phyloP scores from a whole-genome alignment of 1,139 yeast genomes.

The Pichia sp. region DNA sequence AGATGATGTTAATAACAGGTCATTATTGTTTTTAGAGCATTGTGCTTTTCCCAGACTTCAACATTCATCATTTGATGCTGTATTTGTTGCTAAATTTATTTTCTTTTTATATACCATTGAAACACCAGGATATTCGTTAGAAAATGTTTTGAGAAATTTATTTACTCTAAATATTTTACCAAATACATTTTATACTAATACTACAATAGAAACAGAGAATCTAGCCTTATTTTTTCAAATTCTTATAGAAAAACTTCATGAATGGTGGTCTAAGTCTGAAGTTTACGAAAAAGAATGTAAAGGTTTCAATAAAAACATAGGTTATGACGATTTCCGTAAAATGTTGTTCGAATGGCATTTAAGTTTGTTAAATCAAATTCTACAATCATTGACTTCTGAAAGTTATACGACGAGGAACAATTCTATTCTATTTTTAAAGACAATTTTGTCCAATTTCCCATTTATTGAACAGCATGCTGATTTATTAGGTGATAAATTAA shows the following conservation, averaged over 20 bases:
- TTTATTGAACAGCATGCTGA: conserved; percentile 64
- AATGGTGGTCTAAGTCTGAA: conserved; percentile 36
- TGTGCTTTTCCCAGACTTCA: conserved; percentile 74
- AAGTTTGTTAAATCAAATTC: conserved; percentile 40
- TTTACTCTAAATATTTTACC: conserved; percentile 44
- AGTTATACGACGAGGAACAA: conserved; percentile 82
- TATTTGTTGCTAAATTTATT: conserved; percentile 59
- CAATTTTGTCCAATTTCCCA: conserved; percentile 57
- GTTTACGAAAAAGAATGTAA: conserved; percentile 29
- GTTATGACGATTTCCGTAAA: conserved; percentile 37
- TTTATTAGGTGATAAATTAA: conserved; percentile 42
- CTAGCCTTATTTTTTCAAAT: conserved; percentile 69
- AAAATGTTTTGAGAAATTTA: conserved; percentile 42
- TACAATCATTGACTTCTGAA: conserved; percentile 43
- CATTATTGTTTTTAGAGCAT: conserved; percentile 37
- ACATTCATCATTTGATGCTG: conserved; percentile 83
- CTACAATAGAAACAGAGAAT: conserved; percentile 77
- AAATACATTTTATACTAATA: conserved; percentile 59
- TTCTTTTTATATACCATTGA: conserved; percentile 42
- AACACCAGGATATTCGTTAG: conserved; percentile 40
- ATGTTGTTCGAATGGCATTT: conserved; percentile 53
- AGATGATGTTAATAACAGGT: conserved; percentile 14
- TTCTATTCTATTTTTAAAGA: conserved; percentile 71
- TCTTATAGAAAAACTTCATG: conserved; percentile 36
- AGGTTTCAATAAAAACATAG: conserved; percentile 23